Evolutionary conservation across 257 asterid species (phyloP).

Genomic region (Ophiorrhiza pumila): DNA sequence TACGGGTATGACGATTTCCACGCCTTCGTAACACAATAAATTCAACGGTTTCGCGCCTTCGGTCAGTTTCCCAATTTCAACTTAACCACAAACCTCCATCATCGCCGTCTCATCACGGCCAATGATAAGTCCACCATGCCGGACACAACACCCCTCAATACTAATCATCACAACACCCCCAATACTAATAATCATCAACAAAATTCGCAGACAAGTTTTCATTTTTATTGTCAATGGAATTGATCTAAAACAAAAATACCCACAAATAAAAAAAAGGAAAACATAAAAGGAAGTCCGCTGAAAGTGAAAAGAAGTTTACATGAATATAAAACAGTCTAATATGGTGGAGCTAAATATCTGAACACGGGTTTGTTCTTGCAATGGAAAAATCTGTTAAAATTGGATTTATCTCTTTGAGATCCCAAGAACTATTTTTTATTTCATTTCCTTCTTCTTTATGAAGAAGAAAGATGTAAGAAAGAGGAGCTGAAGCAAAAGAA

Average conservation of each 20-base stretch:
- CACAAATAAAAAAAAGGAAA: background rate
- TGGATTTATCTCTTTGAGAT: conserved; percentile 1
- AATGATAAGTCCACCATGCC: conserved; percentile 19
- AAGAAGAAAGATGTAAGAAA: background rate
- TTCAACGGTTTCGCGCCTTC: too few species aligned
- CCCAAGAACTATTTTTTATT: conserved; percentile 19
- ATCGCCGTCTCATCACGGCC: background rate
- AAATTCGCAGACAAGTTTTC: background rate
- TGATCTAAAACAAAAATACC: background rate
- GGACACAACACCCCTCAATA: conserved; percentile 15
- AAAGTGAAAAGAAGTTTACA: conserved; percentile 40
- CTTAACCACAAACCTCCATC: background rate
- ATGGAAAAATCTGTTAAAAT: conserved; percentile 1
- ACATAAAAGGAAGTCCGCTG: conserved; percentile 4
- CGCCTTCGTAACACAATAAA: too few species aligned
- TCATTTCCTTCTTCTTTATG: background rate
- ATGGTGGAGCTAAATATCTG: conserved; percentile 27
- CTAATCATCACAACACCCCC: conserved; percentile 1
- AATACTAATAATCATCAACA: too few species aligned
- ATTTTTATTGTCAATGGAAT: background rate
- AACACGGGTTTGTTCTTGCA: conserved; percentile 39
- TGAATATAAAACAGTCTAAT: conserved; percentile 24
- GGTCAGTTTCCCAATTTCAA: too few species aligned
- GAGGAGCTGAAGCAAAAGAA: conserved; percentile 1
- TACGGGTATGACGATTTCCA: too few species aligned